Evolutionary conservation across 176 grass and related monocot genomes (phyloP).

Genomic region (Carex myosuroides): DNA sequence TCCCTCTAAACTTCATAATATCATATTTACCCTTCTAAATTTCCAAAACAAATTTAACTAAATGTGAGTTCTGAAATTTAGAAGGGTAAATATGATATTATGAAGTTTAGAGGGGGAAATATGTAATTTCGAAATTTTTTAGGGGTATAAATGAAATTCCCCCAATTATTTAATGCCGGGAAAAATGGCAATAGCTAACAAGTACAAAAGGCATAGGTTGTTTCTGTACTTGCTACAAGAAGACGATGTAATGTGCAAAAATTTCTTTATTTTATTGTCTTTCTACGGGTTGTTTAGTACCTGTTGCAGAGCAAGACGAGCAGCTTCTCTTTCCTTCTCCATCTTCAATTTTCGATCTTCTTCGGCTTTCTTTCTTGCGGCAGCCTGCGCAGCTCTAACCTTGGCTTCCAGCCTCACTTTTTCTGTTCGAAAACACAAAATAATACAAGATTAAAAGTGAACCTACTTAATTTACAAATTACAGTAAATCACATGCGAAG

Average conservation of each 20-base stretch:
- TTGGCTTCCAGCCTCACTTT: slow-evolving; percentile 70
- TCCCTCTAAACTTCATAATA: too few relatives aligned
- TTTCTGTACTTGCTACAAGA: not conserved
- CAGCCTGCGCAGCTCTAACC: slow-evolving; percentile 59
- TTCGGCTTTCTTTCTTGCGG: slow-evolving; percentile 53
- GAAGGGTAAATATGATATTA: too few relatives aligned
- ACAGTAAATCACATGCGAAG: too few relatives aligned
- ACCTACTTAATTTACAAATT: not conserved
- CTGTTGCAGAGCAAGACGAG: slow-evolving; percentile 58
- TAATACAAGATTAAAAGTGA: slow-evolving; percentile 1
- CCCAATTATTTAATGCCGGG: not conserved
- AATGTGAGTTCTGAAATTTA: too few relatives aligned
- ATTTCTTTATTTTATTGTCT: not conserved
- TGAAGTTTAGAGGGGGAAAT: too few relatives aligned
- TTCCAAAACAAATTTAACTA: too few relatives aligned
- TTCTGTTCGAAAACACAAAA: slow-evolving; percentile 38
- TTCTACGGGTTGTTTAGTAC: slow-evolving; percentile 14
- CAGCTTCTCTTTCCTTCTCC: slow-evolving; percentile 70
- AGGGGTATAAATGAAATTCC: too few relatives aligned
- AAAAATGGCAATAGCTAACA: not conserved
- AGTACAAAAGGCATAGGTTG: not conserved
- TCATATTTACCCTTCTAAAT: too few relatives aligned
- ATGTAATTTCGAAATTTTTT: too few relatives aligned
- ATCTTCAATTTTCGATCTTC: slow-evolving; percentile 46
- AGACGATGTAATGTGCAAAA: not conserved